These are phyloP conservation scores for Mangifera indica DNA, from an alignment of 345 rosid genomes.

Conservation along the genomic window DNA sequence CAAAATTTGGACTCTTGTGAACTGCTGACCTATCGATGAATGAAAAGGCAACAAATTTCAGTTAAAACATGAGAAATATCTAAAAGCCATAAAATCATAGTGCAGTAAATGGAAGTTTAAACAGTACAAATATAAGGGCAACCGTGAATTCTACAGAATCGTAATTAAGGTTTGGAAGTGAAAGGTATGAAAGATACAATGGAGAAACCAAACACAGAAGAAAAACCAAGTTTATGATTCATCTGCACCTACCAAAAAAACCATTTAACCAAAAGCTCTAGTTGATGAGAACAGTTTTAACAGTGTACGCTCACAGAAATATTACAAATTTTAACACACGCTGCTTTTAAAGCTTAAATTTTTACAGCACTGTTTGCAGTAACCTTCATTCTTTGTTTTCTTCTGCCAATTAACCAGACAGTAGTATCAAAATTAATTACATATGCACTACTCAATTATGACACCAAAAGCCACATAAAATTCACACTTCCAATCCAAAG, in stretches of 20 bases:
- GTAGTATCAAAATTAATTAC: conserved; percentile 18
- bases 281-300: conserved; percentile 57
- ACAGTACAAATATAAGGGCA: conserved; percentile 21
- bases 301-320: conserved; percentile 49
- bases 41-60: conserved; percentile 38
- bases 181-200: conserved; percentile 45
- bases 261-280: conserved; percentile 30
- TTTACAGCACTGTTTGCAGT: conserved; percentile 30
- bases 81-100: conserved; percentile 39
- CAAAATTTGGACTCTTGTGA: conserved; percentile 51
- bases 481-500: not conserved
- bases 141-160: conserved; percentile 31
- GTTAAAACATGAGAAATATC: conserved; percentile 57
- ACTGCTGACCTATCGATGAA: conserved; percentile 41
- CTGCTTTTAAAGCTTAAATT: conserved; percentile 7
- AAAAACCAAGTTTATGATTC: conserved; percentile 36
- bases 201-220: conserved; percentile 36
- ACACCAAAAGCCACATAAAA: not conserved
- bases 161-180: conserved; percentile 46
- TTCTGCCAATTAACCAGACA: conserved; percentile 22
- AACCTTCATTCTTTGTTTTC: conserved; percentile 25
- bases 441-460: conserved; percentile 1
- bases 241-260: conserved; percentile 45
- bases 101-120: conserved; percentile 37
- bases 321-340: conserved; percentile 24